Base-by-base conservation (phyloP, 257 asterid species). In the Penstemon newberryi region DNA sequence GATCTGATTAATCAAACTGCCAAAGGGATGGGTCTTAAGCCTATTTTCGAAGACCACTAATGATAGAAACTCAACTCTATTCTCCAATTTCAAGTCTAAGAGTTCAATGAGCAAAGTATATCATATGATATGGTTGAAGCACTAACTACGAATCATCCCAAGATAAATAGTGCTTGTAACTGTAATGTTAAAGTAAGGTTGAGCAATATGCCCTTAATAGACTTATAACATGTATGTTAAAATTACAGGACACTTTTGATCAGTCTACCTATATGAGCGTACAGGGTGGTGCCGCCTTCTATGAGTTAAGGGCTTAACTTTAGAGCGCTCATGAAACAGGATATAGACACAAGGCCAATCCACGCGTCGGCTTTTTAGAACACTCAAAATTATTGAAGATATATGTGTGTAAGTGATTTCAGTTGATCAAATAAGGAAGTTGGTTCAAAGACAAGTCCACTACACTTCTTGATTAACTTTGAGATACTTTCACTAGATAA, bases 291-390 rank as follows among this genome's bases (percentile, higher is more conserved):
- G 60, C 37, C 60, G 39, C 40, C 40, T 54, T 54, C 7, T 1
- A 18, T 0, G 7, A 19, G 7, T 54, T 11, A 54, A 15, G 60
- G 37, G 60, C 37, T 54, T 54, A 18, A 54, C 39, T 54, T 9
- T 54, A 18, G 18, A 15, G 18, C 60, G 15, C 37, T 54, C 5
- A 54, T 3, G 7, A 4, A 42, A 42, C 4, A 42, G 46, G 46
- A 42, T 42, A 42, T 54, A 54, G 37, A 54, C 60, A 54, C 37
- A 15, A 54, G 60, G 60, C 37, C 60, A 8, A 54, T 54, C 9
- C 60, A 54, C 60, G 38, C 15, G 60, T 54, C 38, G 37, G 38
- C 8, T 54, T 15, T n/a, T 18, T 54, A 3, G 60, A 15, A 54
- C 9, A 54, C 60, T 8, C 15, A 18, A 15, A 15, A 15, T 15